Evolutionary conservation across 2,329 filamentous ascomycete species (phyloP), one percentile per base, ranked within the genome.

Genomic region (Aspergillus proliferans): DNA sequence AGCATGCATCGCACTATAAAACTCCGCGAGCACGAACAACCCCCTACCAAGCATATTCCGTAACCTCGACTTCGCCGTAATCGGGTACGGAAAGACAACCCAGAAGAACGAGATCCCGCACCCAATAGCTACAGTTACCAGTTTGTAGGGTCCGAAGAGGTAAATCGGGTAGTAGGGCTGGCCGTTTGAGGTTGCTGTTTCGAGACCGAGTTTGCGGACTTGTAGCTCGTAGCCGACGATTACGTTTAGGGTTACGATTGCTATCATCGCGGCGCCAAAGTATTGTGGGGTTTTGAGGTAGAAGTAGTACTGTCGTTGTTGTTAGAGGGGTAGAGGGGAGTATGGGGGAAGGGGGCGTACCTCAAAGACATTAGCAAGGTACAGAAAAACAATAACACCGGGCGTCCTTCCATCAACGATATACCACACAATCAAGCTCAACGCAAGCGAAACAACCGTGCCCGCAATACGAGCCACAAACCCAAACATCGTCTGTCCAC

Each of bases 221-320:
- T 89, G 83, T 0, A 90, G 74, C 63, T 88, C 85, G 58, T 89
- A 90, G n/a, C 85, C 83, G 40, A 87, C 73, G 34, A 85, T 83
- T 45, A 84, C 63, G 26, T 82, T 76, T 52, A 81, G 71, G 0
- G 81, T 83, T 43, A 84, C 71, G 19, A 81, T 77, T 38, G 69
- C 74, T 26, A 87, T 79, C 47, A 86, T 72, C 18, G 76, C 75
- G 2, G 81, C 76, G 1, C 83, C 76, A 9, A 83, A 73, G 51
- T 86, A 81, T 3, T 80, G 76, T 0, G 84, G 82, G 43, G 76
- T 78, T 62, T 86, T 88, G n/a, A 88, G 52, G 38, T 86, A 76
- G 49, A 87, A 80, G 61, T 85, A 88, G 60, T 82, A 80, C 49
- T 68, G 30, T 6, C 4, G 8, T 41, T 12, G 43, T 40, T 12